Conservation (phyloP, 495 filamentous ascomycete species). For the Daldinia childiae region DNA sequence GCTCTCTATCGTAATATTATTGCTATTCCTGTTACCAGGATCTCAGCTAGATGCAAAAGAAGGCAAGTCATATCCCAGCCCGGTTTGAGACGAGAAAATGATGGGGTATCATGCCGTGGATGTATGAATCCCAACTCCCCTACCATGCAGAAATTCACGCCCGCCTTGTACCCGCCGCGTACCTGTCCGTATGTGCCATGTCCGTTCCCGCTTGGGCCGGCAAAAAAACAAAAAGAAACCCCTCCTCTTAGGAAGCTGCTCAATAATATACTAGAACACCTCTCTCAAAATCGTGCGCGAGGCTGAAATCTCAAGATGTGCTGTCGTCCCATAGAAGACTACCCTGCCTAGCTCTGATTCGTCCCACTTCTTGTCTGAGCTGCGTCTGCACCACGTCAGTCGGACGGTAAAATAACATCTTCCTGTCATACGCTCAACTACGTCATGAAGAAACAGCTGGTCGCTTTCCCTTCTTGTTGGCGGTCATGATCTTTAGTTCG, state of each 20-base stretch:
- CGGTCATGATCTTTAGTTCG: conserved; percentile 68
- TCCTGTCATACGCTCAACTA: neutral
- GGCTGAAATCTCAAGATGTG: neutral
- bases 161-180: conserved; percentile 2
- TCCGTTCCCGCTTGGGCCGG: conserved; percentile 1
- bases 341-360: neutral
- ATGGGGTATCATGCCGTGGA: conserved; percentile 37
- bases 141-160: conserved; percentile 33
- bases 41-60: conserved; percentile 1
- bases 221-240: neutral
- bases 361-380: conserved; percentile 11
- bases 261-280: neutral
- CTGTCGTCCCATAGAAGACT: neutral
- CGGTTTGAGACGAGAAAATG: conserved; percentile 17
- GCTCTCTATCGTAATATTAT: neutral
- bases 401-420: neutral
- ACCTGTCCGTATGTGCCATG: conserved; percentile 19
- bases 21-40: neutral
- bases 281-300: neutral
- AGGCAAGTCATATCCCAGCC: conserved; percentile 3
- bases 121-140: conserved; percentile 38
- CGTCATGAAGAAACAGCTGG: conserved; percentile 31
- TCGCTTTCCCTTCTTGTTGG: conserved; percentile 57
- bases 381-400: conserved; percentile 40
- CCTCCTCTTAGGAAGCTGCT: conserved; percentile 4